Evolutionary conservation across 345 rosid genomes (phyloP), one percentile per base, ranked within the genome.

Genomic region (Camelina hispida): DNA sequence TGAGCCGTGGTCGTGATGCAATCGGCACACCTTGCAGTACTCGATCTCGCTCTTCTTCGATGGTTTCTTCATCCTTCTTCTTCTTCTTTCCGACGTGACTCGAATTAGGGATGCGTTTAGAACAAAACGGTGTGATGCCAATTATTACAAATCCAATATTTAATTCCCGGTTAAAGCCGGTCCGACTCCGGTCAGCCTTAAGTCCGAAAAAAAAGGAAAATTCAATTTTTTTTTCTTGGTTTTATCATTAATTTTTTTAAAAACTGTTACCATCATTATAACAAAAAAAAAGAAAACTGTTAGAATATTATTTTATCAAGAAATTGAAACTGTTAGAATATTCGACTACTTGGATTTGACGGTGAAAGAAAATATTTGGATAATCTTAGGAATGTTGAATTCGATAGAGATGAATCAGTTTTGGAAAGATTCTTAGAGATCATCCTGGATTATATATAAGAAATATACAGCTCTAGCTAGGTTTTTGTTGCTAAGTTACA

Each of bases 1-100:
- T 42, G 54, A 57, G 10, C 97, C 98, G 56, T 89, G 83, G 71
- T 93, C 88, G 72, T 89, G 94, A 62, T 92, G 91, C 61, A 83
- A 64, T 15, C 78, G 68, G 78, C 97, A 95, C 1, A 85, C 90
- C 54, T 86, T 87, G 84, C 98, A 89, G 77, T 84, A 85, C 81
- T 90, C 98, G 76, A 85, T 79, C 44, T 81, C 85, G 42, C 62
- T 71, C 73, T 66, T 79, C 74, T 75, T 75, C 66, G 54, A 43
- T 35, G 44, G 25, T 42, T 62, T 63, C 71, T 71, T 58, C 73
- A 55, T 68, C 30, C 30, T 28, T 28, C 64, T 62, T 69, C 53
- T 76, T 69, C 65, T 54, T 62, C 67, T 47, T 48, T 62, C 71
- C 76, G 55, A 46, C n/a, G 50, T 46, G 50, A 15, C 50, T 3